Evolutionary conservation across 805 yeast genomes (phyloP).

Genomic region (Candida palmyrensis): DNA sequence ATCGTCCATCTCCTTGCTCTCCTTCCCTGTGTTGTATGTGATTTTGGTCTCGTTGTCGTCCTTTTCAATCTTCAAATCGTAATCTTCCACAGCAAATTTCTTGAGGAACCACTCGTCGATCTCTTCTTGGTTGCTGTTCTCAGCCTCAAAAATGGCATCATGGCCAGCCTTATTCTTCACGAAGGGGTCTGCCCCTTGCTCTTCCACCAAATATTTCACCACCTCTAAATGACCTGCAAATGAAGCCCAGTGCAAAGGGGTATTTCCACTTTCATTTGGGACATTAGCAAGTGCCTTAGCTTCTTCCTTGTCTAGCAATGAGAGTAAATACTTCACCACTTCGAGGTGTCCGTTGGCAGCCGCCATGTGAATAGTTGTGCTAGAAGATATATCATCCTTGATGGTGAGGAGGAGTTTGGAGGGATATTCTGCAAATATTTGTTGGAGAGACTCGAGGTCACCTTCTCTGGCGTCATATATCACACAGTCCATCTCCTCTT

Average conservation of each 20-base stretch:
- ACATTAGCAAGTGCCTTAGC: slow-evolving; percentile 29
- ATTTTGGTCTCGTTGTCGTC: slow-evolving; percentile 36
- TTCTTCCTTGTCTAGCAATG: slow-evolving; percentile 40
- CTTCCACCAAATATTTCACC: slow-evolving; percentile 66
- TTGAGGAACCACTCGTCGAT: slow-evolving; percentile 74
- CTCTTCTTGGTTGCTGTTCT: slow-evolving; percentile 65
- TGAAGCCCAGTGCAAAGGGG: slow-evolving; percentile 96
- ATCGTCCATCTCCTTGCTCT: slow-evolving; percentile 38
- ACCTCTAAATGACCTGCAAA: slow-evolving; percentile 76
- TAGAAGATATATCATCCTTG: slow-evolving; percentile 57
- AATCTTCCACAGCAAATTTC: slow-evolving; percentile 63
- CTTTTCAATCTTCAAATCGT: slow-evolving; percentile 41
- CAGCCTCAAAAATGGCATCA: slow-evolving; percentile 88
- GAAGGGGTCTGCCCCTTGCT: slow-evolving; percentile 77
- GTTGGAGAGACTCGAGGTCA: slow-evolving; percentile 70
- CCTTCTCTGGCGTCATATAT: slow-evolving; percentile 85
- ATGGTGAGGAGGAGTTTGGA: slow-evolving; percentile 40
- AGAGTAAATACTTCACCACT: slow-evolving; percentile 55
- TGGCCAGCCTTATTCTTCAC: slow-evolving; percentile 69
- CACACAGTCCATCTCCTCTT: slow-evolving; percentile 80
- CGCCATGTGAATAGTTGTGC: slow-evolving; percentile 91
- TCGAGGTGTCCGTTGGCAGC: slow-evolving; percentile 89
- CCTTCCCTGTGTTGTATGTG: slow-evolving; percentile 39
- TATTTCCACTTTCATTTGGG: slow-evolving; percentile 79
- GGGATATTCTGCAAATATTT: slow-evolving; percentile 56